Evolutionary conservation across 1,139 yeast species (phyloP), one percentile per base, ranked within the genome.

Genomic region (Nadsonia commutata): DNA sequence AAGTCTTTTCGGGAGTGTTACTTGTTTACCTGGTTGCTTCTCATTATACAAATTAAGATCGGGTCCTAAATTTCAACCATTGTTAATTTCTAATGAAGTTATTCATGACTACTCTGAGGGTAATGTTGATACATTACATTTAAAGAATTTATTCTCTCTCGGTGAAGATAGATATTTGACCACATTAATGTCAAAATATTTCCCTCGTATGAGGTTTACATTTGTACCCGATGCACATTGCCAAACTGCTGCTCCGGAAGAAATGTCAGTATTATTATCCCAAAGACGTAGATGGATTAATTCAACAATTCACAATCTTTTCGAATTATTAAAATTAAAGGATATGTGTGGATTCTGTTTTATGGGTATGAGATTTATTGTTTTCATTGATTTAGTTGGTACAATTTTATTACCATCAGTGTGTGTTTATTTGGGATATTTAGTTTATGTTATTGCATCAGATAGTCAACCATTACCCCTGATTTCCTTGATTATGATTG

Each of bases 11-110:
- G 66, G 66, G 8, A 51, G 59, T 9, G 66, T 62, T 16, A 62
- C 66, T n/a, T 62, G 66, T 52, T 49, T 62, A 31, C 66, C 66
- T 3, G 66, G 66, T 4, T 62, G 67, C 49, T 62, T 62, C 52
- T 47, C 62, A 6, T 54, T 62, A 51, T 62, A 61, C 45, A 50
- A 66, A 7, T 39, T 62, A n/a, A 54, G 47, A 36, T 55, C 57
- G 22, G 60, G 64, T 16, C 63, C 62, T 43, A 56, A 58, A 36
- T 57, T 51, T 41, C 56, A 56, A 51, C 70, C 70, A 2, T 44
- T 65, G 46, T 55, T 62, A 40, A 58, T 62, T 18, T 51, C 62
- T 39, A 55, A 58, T 39, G 56, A 61, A 3, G 53, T 62, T 20
- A 55, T 62, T 5, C 54, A 56, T n/a, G 57, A 52, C 31, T 62